Base-by-base conservation (phyloP, 2,329 filamentous ascomycete genomes). In the Cladosporium sp. region DNA sequence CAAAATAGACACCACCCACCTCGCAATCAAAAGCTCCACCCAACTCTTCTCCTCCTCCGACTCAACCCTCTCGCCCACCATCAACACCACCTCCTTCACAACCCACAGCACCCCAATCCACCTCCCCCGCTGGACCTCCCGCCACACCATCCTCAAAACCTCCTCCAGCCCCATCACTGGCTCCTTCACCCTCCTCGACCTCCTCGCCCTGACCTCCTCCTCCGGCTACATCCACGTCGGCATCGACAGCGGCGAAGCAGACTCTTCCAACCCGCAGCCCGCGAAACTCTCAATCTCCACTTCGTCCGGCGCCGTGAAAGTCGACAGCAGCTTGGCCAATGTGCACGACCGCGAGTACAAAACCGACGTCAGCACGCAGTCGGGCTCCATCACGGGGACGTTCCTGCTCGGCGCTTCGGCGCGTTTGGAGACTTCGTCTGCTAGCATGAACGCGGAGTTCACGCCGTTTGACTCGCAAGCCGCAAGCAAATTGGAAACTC, bases 341-440 rank as follows among this genome's bases (percentile, higher is more conserved):
- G 77, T 79, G 6, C 79, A 80, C 1, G 71, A 77, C 11, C 78
- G 81, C 39, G 76, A 81, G 62, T 82, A 81, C 66, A 72, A 76
- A 23, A 77, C 76, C 18, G 73, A 71, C 21, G 70, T 82, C 65
- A 74, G 77, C 54, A 78, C 75, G 0, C 73, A 69, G 0, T 79
- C 77, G 6, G 78, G 77, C 14, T 76, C 76, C 3, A 70, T 82
- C 4, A 70, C 72, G 11, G 79, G 79, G 0, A 74, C 68, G 0
- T 79, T 78, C 61, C 76, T 82, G 61, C 79, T 80, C 58, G 79
- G 80, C 21, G 74, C 75, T 1, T 68, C 68, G 2, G 80, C 79
- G 5, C 68, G 72, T 11, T 70, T 82, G 8, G 67, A 68, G 23
- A 76, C 79, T 0, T 66, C 72, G 7, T 79, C 79, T 5, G 80